Conservation (phyloP, 768 basidiomycete genomes). For the Crucibulum laeve region DNA sequence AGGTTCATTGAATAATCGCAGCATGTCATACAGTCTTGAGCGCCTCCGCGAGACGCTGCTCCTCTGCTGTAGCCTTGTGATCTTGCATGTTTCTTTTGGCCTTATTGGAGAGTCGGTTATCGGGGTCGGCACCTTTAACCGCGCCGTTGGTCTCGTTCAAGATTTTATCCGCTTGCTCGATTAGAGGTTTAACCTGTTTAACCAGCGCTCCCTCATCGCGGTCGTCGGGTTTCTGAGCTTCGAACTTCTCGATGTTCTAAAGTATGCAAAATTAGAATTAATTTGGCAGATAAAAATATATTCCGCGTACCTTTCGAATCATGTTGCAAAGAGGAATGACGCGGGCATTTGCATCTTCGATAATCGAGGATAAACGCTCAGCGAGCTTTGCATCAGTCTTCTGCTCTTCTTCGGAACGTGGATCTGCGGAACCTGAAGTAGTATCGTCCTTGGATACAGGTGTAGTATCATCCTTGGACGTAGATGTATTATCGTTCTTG, state of each 20-base stretch:
- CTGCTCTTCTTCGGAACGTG: constrained; percentile 17
- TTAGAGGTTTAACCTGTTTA: constrained; percentile 27
- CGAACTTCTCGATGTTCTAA: constrained; percentile 31
- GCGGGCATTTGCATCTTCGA: constrained; percentile 27
- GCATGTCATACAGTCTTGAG: constrained; percentile 24
- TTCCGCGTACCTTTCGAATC: constrained; percentile 26
- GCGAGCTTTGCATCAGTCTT: constrained; percentile 24
- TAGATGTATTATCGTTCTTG: too few relatives aligned
- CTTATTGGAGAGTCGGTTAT: constrained; percentile 25
- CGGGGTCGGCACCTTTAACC: constrained; percentile 31
- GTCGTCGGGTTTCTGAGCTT: constrained; percentile 28
- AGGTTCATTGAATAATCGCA: background rate
- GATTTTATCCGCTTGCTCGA: constrained; percentile 32
- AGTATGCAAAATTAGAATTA: background rate
- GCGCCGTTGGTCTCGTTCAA: constrained; percentile 32
- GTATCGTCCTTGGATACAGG: too few relatives aligned
- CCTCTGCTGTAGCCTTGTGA: constrained; percentile 31
- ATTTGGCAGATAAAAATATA: background rate
- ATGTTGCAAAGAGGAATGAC: constrained; percentile 25
- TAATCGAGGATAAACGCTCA: constrained; percentile 26
- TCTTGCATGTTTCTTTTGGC: constrained; percentile 28
- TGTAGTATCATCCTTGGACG: too few relatives aligned
- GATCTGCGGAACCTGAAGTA: too few relatives aligned
- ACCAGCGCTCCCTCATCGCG: constrained; percentile 29
- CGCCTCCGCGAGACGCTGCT: constrained; percentile 32